Conservation (phyloP, 2,329 filamentous ascomycete genomes). For the Fusarium haematococcum region DNA sequence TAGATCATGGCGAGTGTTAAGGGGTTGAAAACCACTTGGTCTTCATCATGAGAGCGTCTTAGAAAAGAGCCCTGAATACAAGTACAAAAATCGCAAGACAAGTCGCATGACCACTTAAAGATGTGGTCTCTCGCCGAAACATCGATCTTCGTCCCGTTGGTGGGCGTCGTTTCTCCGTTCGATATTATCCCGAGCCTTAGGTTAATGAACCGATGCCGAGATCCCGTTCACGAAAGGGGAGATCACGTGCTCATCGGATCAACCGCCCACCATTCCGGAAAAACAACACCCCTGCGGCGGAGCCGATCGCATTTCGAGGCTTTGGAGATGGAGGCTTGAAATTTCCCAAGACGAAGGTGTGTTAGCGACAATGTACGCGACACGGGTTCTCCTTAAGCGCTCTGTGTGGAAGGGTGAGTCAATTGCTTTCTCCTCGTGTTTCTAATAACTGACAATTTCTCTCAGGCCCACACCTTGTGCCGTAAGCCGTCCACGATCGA, state of each 20-base stretch:
- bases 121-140: slow-evolving; percentile 26
- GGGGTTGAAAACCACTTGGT: slow-evolving; percentile 3
- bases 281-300: slow-evolving; percentile 12
- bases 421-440: background rate
- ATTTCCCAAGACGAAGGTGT: slow-evolving; percentile 40
- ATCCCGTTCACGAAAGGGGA: slow-evolving; percentile 4
- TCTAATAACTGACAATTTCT: slow-evolving; percentile 33
- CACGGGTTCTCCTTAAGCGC: slow-evolving; percentile 75
- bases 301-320: slow-evolving; percentile 32
- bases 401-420: slow-evolving; percentile 88
- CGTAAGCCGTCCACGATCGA: slow-evolving; percentile 54
- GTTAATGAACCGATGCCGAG: slow-evolving; percentile 22
- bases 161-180: slow-evolving; percentile 31
- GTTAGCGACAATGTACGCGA: slow-evolving; percentile 71
- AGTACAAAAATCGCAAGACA: background rate
- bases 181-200: slow-evolving; percentile 12
- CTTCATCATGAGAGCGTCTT: background rate
- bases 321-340: slow-evolving; percentile 33
- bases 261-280: slow-evolving; percentile 28
- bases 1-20: background rate
- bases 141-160: slow-evolving; percentile 24
- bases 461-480: slow-evolving; percentile 64
- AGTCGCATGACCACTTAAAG: slow-evolving; percentile 5
- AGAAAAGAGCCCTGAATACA: background rate
- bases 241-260: slow-evolving; percentile 29